Evolutionary conservation across 495 filamentous ascomycete genomes (phyloP).

Genomic region (Staphylotrichum longicolle): DNA sequence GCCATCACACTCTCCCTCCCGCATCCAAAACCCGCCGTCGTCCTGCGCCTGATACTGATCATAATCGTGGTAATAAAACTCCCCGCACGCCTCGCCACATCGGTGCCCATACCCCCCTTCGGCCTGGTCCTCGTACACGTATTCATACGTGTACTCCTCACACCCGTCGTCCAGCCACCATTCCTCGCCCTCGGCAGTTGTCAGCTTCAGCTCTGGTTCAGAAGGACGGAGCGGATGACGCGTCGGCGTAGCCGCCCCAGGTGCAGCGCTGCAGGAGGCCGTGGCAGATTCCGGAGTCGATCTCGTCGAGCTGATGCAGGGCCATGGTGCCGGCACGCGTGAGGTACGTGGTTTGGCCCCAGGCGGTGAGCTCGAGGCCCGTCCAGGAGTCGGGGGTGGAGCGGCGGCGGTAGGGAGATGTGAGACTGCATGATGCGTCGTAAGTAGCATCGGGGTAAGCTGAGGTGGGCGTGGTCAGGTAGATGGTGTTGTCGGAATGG

Average conservation of each 20-base stretch:
- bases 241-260: not conserved
- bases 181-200: constrained; percentile 7
- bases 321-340: not conserved
- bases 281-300: not conserved
- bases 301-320: not conserved
- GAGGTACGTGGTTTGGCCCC: constrained; percentile 2
- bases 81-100: not conserved
- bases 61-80: not conserved
- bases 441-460: too few relatives aligned
- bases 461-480: not conserved
- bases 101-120: not conserved
- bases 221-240: not conserved
- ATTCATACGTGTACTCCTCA: not conserved
- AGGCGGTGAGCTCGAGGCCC: constrained; percentile 5
- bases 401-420: not conserved
- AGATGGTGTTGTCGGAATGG: not conserved
- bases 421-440: not conserved
- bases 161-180: constrained; percentile 2
- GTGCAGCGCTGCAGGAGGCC: not conserved
- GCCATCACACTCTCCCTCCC: too few relatives aligned
- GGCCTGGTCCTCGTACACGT: not conserved
- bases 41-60: too few relatives aligned
- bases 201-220: not conserved
- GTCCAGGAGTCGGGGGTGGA: constrained; percentile 5
- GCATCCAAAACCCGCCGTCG: too few relatives aligned